Evolutionary conservation across 164 flowering plant genomes (phyloP), one percentile per base, ranked within the genome.

Genomic region (Nelumbo lutea): DNA sequence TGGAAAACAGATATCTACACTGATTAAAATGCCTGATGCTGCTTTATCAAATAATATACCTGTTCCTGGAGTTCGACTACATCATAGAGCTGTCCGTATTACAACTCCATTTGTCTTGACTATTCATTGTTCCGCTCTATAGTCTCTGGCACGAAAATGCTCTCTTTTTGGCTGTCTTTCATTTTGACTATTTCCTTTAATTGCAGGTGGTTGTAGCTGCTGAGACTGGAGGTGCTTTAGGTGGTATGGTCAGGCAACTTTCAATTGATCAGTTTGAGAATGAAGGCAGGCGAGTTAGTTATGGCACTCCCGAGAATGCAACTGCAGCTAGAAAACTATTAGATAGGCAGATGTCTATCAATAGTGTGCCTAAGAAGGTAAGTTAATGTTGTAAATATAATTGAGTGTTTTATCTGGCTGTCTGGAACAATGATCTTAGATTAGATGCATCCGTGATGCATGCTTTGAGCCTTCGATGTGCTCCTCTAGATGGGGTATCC

Each of bases 321-420:
- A 86, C 88, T 70, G 99, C 99, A 6, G 99, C 99, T 48, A 86
- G 98, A 79, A 96, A 91, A 79, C 79, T 93, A 65, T 80, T 96
- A 67, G 99, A 96, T 75, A 79, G 96, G 69, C 99, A 96, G 75
- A 93, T 90, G 92, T 96, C 99, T 46, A 88, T 96, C 68, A 93
- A 87, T 66, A 96, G 97, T 77, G 91, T 96, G 51, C 96, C 99
- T n/a, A 96, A 96, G 70, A 96, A 93, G 97, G 99, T 96, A 81
- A 9, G 14, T 6, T 8, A 15, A 42, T 42, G 2, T 58, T 6
- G n/a, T 38, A 56, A 38, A 41, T 64, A 42, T 62, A 10, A 15
- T 45, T 61, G 59, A 62, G 27, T 55, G 43, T 43, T 55, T 27
- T 62, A 51, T 48, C 50, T 50, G 64, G 8, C 10, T 15, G 41